These are phyloP conservation scores for Brettanomyces custersianus DNA, from an alignment of 805 yeast genomes.

Conservation along the genomic window DNA sequence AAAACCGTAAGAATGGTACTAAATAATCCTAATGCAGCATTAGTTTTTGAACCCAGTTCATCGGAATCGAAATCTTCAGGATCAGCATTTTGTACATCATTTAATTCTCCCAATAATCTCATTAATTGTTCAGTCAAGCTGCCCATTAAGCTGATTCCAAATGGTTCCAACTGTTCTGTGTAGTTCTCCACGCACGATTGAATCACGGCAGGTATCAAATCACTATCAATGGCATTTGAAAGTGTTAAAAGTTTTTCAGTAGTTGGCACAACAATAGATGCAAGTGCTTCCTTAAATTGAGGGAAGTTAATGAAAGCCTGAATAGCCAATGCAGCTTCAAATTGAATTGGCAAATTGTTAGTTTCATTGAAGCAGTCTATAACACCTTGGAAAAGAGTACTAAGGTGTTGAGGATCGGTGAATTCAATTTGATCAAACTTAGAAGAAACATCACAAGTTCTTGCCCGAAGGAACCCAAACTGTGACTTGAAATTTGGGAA, in stretches of 20 bases:
- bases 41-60: conserved; percentile 56
- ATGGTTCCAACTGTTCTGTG: conserved; percentile 84
- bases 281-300: conserved; percentile 59
- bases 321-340: conserved; percentile 78
- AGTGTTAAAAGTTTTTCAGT: conserved; percentile 72
- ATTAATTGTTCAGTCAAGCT: conserved; percentile 70
- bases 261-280: conserved; percentile 63
- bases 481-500: conserved; percentile 63
- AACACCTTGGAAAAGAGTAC: conserved; percentile 37
- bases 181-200: conserved; percentile 91
- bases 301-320: conserved; percentile 66
- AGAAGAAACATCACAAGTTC: conserved; percentile 59
- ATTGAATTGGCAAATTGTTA: conserved; percentile 60
- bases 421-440: conserved; percentile 58
- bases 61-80: conserved; percentile 42
- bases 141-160: conserved; percentile 57
- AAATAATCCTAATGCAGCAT: conserved; percentile 80
- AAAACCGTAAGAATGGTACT: conserved; percentile 85
- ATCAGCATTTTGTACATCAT: conserved; percentile 47
- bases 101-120: conserved; percentile 59
- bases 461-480: conserved; percentile 62
- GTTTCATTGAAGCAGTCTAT: conserved; percentile 38
- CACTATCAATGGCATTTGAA: conserved; percentile 78
- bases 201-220: conserved; percentile 81
- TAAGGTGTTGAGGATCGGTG: conserved; percentile 27